phyloP scores from a whole-genome alignment of 208 protist genomes.

The Angomonas deanei region DNA sequence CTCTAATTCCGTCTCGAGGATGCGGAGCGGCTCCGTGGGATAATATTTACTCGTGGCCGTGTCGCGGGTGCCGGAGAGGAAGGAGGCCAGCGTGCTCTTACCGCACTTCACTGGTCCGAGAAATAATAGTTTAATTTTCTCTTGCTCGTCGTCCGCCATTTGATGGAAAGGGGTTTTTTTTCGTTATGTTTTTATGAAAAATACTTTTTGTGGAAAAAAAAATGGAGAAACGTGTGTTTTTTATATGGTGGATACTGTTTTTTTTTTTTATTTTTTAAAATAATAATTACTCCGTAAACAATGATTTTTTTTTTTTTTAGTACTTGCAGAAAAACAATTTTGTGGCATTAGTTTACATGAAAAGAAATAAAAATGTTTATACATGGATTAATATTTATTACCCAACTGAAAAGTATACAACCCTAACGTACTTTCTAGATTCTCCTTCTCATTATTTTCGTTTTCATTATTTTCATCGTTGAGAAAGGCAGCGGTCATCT shows the following conservation, averaged over 20 bases:
- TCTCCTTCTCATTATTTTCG: no score
- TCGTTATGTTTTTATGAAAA: neutral
- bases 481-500: no score
- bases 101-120: slow-evolving; percentile 78
- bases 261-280: neutral
- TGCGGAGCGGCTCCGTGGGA: slow-evolving; percentile 79
- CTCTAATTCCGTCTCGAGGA: slow-evolving; percentile 84
- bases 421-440: no score
- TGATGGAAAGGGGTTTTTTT: neutral
- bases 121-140: slow-evolving; percentile 80
- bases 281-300: neutral
- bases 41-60: slow-evolving; percentile 78
- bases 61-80: slow-evolving; percentile 72
- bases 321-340: no score
- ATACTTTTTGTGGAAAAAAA: neutral
- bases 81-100: slow-evolving; percentile 82
- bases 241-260: neutral
- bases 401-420: neutral
- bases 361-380: neutral
- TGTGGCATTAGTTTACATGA: no score
- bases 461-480: no score
- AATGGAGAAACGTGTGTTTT: neutral
- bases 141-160: slow-evolving; percentile 21
- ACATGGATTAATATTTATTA: neutral
- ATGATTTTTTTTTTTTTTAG: no score